Conservation (phyloP, 2,329 filamentous ascomycete species). For the Sporothrix curviconia region DNA sequence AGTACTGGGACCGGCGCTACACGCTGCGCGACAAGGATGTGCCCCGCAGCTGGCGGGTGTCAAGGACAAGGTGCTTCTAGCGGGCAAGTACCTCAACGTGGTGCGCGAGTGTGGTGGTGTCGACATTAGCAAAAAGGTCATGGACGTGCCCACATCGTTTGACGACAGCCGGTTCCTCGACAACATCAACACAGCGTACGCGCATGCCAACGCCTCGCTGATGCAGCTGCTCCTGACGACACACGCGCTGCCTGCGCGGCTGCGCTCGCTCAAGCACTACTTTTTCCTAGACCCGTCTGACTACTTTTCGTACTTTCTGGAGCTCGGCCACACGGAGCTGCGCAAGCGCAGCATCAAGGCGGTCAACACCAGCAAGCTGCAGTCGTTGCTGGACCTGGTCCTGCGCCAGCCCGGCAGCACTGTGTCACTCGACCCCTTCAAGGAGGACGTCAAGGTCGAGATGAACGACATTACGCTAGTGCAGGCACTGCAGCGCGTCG, state of each 20-base stretch:
- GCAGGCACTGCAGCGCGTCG: constrained; percentile 90
- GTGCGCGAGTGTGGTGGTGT: constrained; percentile 95
- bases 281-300: constrained; percentile 98
- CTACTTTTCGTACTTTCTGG: constrained; percentile 96
- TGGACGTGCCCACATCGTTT: constrained; percentile 85
- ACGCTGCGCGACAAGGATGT: constrained; percentile 88
- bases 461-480: constrained; percentile 94
- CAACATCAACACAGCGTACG: constrained; percentile 92
- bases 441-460: constrained; percentile 94
- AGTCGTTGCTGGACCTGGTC: constrained; percentile 91
- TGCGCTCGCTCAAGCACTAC: constrained; percentile 93
- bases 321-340: constrained; percentile 81
- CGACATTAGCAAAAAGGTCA: constrained; percentile 80
- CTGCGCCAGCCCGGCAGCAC: constrained; percentile 93
- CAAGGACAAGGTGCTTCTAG: constrained; percentile 88
- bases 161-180: constrained; percentile 89
- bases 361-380: constrained; percentile 88
- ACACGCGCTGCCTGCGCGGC: constrained; percentile 77
- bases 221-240: constrained; percentile 87
- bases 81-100: constrained; percentile 96
- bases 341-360: constrained; percentile 84
- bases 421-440: constrained; percentile 91
- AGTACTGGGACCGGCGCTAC: constrained; percentile 98
- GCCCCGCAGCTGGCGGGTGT: constrained; percentile 86
- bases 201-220: constrained; percentile 88